phyloP scores from a whole-genome alignment of 148 eudicot species.

The Nepenthes gracilis region DNA sequence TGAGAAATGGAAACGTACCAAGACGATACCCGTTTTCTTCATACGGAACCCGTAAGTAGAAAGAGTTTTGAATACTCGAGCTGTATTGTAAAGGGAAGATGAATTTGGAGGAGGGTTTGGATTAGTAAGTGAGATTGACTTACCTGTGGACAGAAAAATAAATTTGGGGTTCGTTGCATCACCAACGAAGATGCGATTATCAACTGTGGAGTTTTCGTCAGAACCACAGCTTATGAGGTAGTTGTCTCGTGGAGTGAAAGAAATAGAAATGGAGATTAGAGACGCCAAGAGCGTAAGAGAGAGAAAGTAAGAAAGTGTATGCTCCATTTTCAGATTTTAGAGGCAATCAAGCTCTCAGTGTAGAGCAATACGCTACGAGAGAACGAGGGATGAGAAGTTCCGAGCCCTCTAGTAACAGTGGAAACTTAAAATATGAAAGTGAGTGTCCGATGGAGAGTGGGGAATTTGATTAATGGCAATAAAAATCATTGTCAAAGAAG shows the following conservation, averaged over 20 bases:
- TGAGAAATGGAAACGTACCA: slow-evolving; percentile 75
- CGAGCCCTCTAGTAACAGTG: too few relatives aligned
- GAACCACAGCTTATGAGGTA: slow-evolving; percentile 79
- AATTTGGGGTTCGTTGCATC: slow-evolving; percentile 38
- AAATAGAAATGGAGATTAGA: slow-evolving; percentile 9
- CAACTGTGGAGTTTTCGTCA: slow-evolving; percentile 18
- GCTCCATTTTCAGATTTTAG: neutral
- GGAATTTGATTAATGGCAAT: too few relatives aligned
- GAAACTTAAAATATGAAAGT: too few relatives aligned
- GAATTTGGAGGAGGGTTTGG: slow-evolving; percentile 33
- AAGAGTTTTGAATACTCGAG: slow-evolving; percentile 56
- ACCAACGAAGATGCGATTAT: slow-evolving; percentile 44
- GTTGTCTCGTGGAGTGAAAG: slow-evolving; percentile 52
- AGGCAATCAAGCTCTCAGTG: neutral
- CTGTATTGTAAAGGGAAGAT: slow-evolving; percentile 39
- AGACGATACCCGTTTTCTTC: slow-evolving; percentile 41
- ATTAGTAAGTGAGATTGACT: slow-evolving; percentile 36
- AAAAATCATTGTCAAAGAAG: too few relatives aligned
- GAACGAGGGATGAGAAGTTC: too few relatives aligned
- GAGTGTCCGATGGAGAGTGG: too few relatives aligned
- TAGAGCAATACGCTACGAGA: too few relatives aligned
- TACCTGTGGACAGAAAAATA: slow-evolving; percentile 24
- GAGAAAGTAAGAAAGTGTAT: neutral
- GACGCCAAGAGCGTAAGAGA: slow-evolving; percentile 8
- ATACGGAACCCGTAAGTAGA: slow-evolving; percentile 43